phyloP scores from a whole-genome alignment of 768 basidiomycete species.

The Panaeolus papilionaceus region DNA sequence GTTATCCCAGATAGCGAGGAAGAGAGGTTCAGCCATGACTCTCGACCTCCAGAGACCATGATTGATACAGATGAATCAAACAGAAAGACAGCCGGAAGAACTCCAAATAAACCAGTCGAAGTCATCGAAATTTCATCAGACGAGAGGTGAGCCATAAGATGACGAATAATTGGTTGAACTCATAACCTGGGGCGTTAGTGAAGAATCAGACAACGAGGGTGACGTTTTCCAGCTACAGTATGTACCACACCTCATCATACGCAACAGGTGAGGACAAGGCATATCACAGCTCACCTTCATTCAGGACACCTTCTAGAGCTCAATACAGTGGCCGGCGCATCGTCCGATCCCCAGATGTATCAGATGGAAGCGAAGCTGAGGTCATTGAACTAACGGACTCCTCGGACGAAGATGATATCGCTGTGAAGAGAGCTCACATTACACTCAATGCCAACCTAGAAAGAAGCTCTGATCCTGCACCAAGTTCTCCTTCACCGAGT shows the following conservation, averaged over 20 bases:
- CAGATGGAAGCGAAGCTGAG: conserved; percentile 27
- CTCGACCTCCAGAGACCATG: background rate
- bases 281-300: background rate
- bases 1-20: conserved; percentile 58
- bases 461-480: background rate
- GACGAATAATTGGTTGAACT: background rate
- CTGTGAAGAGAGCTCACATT: background rate
- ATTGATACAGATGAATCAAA: background rate
- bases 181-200: background rate
- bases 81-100: background rate
- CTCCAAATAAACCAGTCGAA: conserved; percentile 27
- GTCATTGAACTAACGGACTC: conserved; percentile 39
- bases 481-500: background rate
- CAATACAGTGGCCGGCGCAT: conserved; percentile 31
- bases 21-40: conserved; percentile 41
- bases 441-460: background rate
- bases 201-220: background rate
- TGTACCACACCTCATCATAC: background rate
- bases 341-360: conserved; percentile 41
- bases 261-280: background rate
- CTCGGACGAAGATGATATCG: conserved; percentile 21
- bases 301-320: conserved; percentile 11
- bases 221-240: background rate
- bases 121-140: conserved; percentile 66
- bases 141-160: conserved; percentile 33